Evolutionary conservation across 352 stramenopile genomes (phyloP).

Genomic region (Phytophthora sansomeana): DNA sequence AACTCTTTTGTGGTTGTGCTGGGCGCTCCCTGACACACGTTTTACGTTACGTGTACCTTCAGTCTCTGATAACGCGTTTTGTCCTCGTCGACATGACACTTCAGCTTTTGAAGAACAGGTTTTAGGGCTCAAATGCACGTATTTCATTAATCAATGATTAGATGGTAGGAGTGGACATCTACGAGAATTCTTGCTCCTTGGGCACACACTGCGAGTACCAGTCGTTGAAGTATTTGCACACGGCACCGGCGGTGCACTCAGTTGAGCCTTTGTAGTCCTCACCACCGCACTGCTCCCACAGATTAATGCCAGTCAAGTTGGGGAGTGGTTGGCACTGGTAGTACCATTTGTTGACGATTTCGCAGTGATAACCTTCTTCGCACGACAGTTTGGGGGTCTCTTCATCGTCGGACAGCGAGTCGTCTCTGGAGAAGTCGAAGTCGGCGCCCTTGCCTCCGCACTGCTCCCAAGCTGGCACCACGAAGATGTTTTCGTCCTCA

Average conservation of each 20-base stretch:
- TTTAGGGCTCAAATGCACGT: no score
- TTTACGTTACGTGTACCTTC: no score
- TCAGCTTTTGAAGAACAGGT: no score
- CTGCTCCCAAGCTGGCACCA: conserved; percentile 31
- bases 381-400: conserved; percentile 32
- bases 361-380: conserved; percentile 39
- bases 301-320: conserved; percentile 21
- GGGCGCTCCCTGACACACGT: no score
- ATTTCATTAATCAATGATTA: no score
- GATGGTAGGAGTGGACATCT: not conserved
- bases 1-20: no score
- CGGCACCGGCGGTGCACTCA: conserved; percentile 26
- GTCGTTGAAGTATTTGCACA: conserved; percentile 45
- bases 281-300: conserved; percentile 46
- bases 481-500: not conserved
- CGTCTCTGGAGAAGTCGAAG: conserved; percentile 30
- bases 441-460: conserved; percentile 45
- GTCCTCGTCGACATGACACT: no score
- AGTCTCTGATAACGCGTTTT: no score
- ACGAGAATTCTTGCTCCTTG: conserved; percentile 35
- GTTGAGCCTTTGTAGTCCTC: conserved; percentile 19
- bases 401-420: conserved; percentile 15
- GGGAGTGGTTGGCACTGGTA: conserved; percentile 44
- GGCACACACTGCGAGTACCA: conserved; percentile 68
- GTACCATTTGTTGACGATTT: conserved; percentile 52